A percentile compares a stretch with the other conserved stretches of the same genome.
phyloP scores from a whole-genome alignment of 2,329 filamentous ascomycete genomes.

The Biscogniauxia mediterranea region DNA sequence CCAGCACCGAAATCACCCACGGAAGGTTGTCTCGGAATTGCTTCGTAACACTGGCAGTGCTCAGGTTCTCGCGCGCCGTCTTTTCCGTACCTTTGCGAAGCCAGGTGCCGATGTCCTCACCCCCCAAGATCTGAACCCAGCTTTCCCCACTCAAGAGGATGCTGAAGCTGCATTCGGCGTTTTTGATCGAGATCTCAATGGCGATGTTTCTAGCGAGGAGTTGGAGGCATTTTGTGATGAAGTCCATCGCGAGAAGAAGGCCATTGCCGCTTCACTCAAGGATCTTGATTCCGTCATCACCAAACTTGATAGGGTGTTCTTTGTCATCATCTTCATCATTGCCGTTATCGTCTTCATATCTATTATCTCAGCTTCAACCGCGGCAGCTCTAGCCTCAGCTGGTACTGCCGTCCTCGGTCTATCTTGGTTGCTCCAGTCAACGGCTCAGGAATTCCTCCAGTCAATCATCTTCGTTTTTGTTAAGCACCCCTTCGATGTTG shows the following conservation, averaged over 20 bases:
- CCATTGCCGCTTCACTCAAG: conserved; percentile 90
- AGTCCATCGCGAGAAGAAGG: conserved; percentile 90
- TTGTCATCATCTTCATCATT: conserved; percentile 81
- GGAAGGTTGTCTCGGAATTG: conserved; percentile 79
- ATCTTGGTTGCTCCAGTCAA: conserved; percentile 89
- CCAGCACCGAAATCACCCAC: conserved; percentile 68
- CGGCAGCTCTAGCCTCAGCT: conserved; percentile 83
- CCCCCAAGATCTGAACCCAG: conserved; percentile 72
- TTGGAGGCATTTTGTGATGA: conserved; percentile 91
- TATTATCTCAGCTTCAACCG: conserved; percentile 85
- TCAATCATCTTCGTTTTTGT: conserved; percentile 95
- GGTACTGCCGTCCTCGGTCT: conserved; percentile 85
- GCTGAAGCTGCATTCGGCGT: conserved; percentile 85
- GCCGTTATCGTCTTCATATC: conserved; percentile 84
- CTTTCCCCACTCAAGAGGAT: conserved; percentile 81
- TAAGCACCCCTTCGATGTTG: conserved; percentile 96
- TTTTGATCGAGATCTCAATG: conserved; percentile 96
- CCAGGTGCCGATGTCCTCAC: conserved; percentile 73
- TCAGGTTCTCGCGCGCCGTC: conserved; percentile 79
- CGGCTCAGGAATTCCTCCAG: conserved; percentile 91
- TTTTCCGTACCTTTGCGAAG: conserved; percentile 83
- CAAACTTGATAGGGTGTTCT: conserved; percentile 84
- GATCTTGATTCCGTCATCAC: conserved; percentile 91
- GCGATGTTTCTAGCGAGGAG: conserved; percentile 93
- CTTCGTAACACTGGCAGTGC: conserved; percentile 70